Evolutionary conservation across 257 asterid species (phyloP), one percentile per base, ranked within the genome.

Genomic region (Verbena officinalis): DNA sequence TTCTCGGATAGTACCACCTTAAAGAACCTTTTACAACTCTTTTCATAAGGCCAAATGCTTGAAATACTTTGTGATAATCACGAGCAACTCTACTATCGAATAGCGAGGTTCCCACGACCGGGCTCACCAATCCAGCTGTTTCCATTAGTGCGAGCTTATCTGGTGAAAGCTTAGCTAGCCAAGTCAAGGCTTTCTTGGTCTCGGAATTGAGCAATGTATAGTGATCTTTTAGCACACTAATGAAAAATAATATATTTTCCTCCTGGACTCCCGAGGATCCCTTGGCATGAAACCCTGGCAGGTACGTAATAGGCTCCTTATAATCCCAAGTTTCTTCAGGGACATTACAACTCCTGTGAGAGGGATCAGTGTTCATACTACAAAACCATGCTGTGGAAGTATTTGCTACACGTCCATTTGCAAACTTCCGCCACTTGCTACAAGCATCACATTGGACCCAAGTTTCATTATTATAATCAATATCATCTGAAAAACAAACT

Each of bases 371-470:
- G 65, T 88, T 94, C 96, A 94, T 94, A 62, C 95, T 86, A 75
- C 99, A 94, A 79, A 94, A 94, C 99, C 99, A 94, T 34, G 87
- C 95, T 31, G 73, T 69, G 51, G 85, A 78, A 61, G 81, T 58
- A 73, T 79, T 79, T 38, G 87, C 74, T 40, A 16, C 67, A 65
- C 12, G 33, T 60, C 64, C 83, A 68, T 80, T 84, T 45, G 71
- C 72, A 68, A 86, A 84, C 84, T 83, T 90, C 74, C 99, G 90
- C 99, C 99, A 94, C 81, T 90, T 94, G 73, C 85, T 75, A 80
- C 99, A 94, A 76, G 95, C 95, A 76, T 94, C 97, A 79, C 99
- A 94, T 73, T 90, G 96, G 60, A 90, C 83, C 99, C 99, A 90
- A 51, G 88, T 84, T 68, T 94, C 97, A 42, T 83, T 77, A 42